phyloP scores from a whole-genome alignment of 2,329 filamentous ascomycete species.

The Chaetomium sp. region DNA sequence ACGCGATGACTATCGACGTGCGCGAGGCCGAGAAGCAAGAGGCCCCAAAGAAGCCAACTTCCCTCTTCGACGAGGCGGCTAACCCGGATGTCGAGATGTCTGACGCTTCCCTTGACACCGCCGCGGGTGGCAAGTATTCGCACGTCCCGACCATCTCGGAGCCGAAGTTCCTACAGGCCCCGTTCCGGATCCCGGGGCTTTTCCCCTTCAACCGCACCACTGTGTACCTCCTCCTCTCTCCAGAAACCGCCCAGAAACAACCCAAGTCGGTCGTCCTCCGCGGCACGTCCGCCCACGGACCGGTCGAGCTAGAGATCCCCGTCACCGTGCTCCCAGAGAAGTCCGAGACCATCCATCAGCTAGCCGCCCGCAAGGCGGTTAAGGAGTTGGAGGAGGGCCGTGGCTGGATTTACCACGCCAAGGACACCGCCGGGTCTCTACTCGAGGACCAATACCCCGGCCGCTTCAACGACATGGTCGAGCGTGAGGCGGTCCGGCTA shows the following conservation, averaged over 20 bases:
- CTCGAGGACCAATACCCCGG: constrained; percentile 52
- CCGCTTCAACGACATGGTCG: constrained; percentile 61
- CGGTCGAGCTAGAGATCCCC: constrained; percentile 65
- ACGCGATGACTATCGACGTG: constrained; percentile 48
- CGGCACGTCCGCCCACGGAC: constrained; percentile 58
- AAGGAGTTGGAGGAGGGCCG: constrained; percentile 70
- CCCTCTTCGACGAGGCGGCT: constrained; percentile 58
- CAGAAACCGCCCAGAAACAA: constrained; percentile 47
- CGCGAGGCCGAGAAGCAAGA: constrained; percentile 28
- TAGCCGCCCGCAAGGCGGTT: constrained; percentile 68
- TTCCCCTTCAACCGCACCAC: constrained; percentile 68
- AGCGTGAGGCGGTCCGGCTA: constrained; percentile 66
- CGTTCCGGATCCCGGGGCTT: constrained; percentile 63
- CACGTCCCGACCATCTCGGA: constrained; percentile 54
- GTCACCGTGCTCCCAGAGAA: constrained; percentile 51
- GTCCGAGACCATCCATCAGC: constrained; percentile 65
- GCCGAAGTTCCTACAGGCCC: constrained; percentile 66
- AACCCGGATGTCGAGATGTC: constrained; percentile 45
- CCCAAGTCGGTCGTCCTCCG: constrained; percentile 60
- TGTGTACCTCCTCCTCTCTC: constrained; percentile 66
- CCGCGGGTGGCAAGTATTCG: constrained; percentile 44
- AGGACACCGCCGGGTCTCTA: constrained; percentile 41
- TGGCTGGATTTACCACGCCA: constrained; percentile 64
- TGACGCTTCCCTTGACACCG: constrained; percentile 33
- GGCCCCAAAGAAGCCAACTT: constrained; percentile 50